phyloP scores from a whole-genome alignment of 176 grass and related monocot genomes.

The Thalia dealbata region DNA sequence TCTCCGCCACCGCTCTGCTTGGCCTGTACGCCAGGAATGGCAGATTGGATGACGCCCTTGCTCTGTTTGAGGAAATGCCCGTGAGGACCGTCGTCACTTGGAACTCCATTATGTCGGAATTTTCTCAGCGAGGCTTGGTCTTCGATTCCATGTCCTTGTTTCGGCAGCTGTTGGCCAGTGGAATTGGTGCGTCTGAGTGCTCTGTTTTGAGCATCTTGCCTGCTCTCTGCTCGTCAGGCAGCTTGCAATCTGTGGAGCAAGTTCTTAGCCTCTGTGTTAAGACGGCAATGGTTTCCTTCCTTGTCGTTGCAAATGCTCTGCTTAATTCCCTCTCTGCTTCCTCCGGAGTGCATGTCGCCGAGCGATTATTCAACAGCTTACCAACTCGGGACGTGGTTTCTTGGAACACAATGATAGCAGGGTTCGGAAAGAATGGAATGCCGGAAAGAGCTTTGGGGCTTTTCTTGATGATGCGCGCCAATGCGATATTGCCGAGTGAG shows the following conservation, averaged over 20 bases:
- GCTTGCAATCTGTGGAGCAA: slow-evolving; percentile 14
- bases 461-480: slow-evolving; percentile 38
- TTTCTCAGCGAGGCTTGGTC: slow-evolving; percentile 23
- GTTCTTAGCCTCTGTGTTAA: slow-evolving; percentile 45
- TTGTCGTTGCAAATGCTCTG: slow-evolving; percentile 38
- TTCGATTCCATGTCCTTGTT: slow-evolving; percentile 35
- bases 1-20: slow-evolving; percentile 44
- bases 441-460: slow-evolving; percentile 41
- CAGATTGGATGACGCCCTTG: slow-evolving; percentile 27
- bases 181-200: slow-evolving; percentile 32
- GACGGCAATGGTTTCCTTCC: slow-evolving; percentile 35
- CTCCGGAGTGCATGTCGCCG: slow-evolving; percentile 5
- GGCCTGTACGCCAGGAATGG: slow-evolving; percentile 30
- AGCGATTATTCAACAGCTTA: slow-evolving; percentile 37
- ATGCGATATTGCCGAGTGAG: slow-evolving; percentile 35
- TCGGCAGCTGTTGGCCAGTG: slow-evolving; percentile 39
- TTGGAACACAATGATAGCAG: slow-evolving; percentile 64
- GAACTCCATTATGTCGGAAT: slow-evolving; percentile 48
- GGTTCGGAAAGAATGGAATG: slow-evolving; percentile 33
- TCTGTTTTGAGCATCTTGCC: slow-evolving; percentile 49
- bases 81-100: slow-evolving; percentile 49
- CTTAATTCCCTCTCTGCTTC: slow-evolving; percentile 36
- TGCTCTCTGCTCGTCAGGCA: slow-evolving; percentile 28
- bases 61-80: slow-evolving; percentile 57
- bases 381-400: slow-evolving; percentile 35